Evolutionary conservation across 2,329 filamentous ascomycete species (phyloP).

Genomic region (Colletotrichum tofieldiae): DNA sequence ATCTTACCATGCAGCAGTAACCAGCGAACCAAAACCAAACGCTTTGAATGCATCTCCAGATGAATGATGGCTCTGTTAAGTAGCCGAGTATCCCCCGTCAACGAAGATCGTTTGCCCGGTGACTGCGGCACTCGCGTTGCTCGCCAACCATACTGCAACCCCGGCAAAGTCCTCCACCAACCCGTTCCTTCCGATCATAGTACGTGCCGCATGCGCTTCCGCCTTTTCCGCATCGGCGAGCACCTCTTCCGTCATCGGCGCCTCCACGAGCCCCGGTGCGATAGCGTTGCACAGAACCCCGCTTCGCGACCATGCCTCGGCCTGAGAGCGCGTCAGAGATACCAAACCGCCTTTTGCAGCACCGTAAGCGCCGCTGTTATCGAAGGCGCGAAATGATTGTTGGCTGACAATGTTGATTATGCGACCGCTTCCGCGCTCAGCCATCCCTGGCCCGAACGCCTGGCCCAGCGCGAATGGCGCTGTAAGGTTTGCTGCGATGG

Average conservation of each 20-base stretch:
- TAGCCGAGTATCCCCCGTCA: constrained; percentile 54
- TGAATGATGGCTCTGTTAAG: constrained; percentile 13
- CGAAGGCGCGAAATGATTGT: constrained; percentile 51
- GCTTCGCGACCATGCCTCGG: constrained; percentile 53
- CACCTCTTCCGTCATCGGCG: constrained; percentile 47
- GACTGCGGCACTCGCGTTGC: constrained; percentile 50
- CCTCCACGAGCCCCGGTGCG: constrained; percentile 52
- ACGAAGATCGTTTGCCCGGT: constrained; percentile 55
- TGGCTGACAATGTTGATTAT: constrained; percentile 55
- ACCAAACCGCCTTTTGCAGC: constrained; percentile 52
- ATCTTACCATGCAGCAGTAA: neutral
- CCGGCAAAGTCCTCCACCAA: constrained; percentile 52
- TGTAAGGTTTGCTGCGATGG: constrained; percentile 53
- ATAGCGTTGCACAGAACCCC: constrained; percentile 54
- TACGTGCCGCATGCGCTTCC: constrained; percentile 47
- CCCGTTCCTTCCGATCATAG: constrained; percentile 52
- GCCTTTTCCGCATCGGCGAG: constrained; percentile 46
- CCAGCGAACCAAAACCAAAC: neutral
- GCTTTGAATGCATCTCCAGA: neutral
- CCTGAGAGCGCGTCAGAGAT: constrained; percentile 52
- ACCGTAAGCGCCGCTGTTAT: constrained; percentile 54
- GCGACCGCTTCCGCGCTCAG: constrained; percentile 49
- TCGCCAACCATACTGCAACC: constrained; percentile 50
- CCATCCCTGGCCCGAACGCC: constrained; percentile 52
- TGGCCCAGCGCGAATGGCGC: constrained; percentile 52